phyloP scores from a whole-genome alignment of 208 protist species.

The Trypanosoma boissoni region DNA sequence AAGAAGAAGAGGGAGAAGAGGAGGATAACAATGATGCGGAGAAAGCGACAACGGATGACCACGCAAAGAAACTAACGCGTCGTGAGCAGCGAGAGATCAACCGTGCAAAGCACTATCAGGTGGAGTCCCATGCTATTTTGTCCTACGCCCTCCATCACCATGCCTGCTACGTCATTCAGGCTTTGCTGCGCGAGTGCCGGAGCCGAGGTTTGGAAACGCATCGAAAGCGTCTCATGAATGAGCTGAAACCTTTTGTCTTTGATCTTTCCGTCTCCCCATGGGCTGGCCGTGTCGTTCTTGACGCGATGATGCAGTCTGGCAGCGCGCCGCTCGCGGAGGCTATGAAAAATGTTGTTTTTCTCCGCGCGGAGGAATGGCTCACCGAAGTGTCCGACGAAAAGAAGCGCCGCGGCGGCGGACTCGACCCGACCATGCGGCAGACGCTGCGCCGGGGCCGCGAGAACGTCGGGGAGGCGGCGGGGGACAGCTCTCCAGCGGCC shows the following conservation, averaged over 20 bases:
- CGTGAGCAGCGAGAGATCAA: conserved; percentile 69
- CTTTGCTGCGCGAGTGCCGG: conserved; percentile 68
- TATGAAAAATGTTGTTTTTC: conserved; percentile 82
- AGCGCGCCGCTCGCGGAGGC: conserved; percentile 61
- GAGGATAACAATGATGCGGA: conserved; percentile 15
- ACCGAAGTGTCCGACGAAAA: conserved; percentile 53
- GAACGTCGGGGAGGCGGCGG: conserved; percentile 32
- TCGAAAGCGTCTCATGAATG: conserved; percentile 71
- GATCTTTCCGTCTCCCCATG: conserved; percentile 79
- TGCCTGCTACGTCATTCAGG: conserved; percentile 80
- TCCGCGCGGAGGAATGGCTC: conserved; percentile 83
- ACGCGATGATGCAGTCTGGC: conserved; percentile 71
- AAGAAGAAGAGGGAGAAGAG: conserved; percentile 18
- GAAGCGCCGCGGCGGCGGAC: conserved; percentile 37
- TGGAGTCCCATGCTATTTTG: conserved; percentile 57
- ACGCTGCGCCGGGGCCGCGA: conserved; percentile 72
- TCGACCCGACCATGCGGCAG: conserved; percentile 69
- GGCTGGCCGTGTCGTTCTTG: conserved; percentile 83
- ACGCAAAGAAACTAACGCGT: conserved; percentile 25
- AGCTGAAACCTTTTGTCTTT: conserved; percentile 87
- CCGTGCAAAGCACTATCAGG: conserved; percentile 52
- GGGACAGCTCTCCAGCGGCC: not conserved
- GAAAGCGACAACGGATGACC: not conserved
- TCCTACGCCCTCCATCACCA: conserved; percentile 78
- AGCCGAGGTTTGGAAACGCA: conserved; percentile 54